Base-by-base conservation (phyloP, 805 yeast genomes). In the Suhomyces vadensis region DNA sequence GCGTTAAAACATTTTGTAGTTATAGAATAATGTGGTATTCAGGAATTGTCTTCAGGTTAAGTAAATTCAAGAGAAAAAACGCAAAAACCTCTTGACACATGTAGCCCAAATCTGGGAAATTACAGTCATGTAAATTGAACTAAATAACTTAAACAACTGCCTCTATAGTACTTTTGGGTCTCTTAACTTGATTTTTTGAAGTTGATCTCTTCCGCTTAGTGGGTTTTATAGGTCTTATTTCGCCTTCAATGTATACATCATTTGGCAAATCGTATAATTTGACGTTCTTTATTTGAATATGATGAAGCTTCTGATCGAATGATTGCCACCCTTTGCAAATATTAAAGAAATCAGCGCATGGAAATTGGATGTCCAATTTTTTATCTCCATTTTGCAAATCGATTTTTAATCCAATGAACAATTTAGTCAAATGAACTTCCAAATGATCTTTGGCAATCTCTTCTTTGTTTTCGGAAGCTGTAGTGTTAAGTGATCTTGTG, bases 301-400 rank as follows among this genome's bases (percentile, higher is more conserved):
- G 71, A 56, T 82, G 74, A 7, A 74, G 64, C 35, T 80, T 78
- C 42, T 80, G 84, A 52, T 85, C 78, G 56, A 79, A 94, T 29
- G 74, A 73, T 16, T 74, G 73, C 81, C 92, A 87, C 25, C 80
- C 75, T 51, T 87, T 82, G 64, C 97, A 88, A 6, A 88, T 66
- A 35, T 77, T 82, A 67, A 79, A 89, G 62, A 92, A 94, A 48
- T 94, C 98, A 16, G 87, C 77, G 60, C 98, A 91, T 14, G 96
- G 96, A 50, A 82, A 78, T 56, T 86, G 95, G 45, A 92, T 84
- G 61, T 90, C 96, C 53, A 91, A 75, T 54, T 82, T 79, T 68
- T 80, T 78, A 39, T 73, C 78, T 26, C 77, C 77, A 19, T 78
- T 81, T 41, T 77, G 76, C 67, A 67, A 48, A 63, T 74, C 54